Conservation (phyloP, 2,329 filamentous ascomycete species). For the Pyricularia grisea region DNA sequence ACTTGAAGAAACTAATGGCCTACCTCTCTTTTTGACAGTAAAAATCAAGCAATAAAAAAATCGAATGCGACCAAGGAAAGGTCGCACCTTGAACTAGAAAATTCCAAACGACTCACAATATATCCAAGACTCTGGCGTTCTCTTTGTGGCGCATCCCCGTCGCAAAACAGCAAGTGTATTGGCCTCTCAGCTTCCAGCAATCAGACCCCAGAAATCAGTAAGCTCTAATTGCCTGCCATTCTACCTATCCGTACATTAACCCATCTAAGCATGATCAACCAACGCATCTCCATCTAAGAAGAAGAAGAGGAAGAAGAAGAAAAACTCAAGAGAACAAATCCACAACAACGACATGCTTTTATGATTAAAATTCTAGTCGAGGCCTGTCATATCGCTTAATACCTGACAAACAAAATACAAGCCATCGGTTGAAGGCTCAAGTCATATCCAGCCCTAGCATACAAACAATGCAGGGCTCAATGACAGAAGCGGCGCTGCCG, state of each 20-base stretch:
- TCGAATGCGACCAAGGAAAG: neutral
- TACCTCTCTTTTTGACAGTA: neutral
- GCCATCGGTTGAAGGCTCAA: neutral
- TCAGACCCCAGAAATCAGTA: neutral
- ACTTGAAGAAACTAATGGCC: neutral
- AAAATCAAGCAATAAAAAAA: neutral
- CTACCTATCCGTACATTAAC: no score
- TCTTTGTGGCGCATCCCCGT: neutral
- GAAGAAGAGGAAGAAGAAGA: neutral
- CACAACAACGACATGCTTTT: neutral
- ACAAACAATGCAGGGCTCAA: neutral
- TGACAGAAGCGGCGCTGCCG: neutral
- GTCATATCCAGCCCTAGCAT: neutral
- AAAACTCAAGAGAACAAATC: neutral
- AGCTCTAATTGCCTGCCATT: neutral
- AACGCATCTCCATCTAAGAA: neutral
- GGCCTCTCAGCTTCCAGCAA: neutral
- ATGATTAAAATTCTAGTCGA: neutral
- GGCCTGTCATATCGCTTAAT: neutral
- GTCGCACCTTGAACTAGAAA: neutral
- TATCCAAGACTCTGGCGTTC: neutral
- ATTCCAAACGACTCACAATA: neutral
- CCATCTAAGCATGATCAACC: neutral
- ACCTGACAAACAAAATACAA: neutral
- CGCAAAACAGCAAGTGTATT: neutral